Conservation (phyloP, 805 yeast genomes). For the Ogataea allantospora region DNA sequence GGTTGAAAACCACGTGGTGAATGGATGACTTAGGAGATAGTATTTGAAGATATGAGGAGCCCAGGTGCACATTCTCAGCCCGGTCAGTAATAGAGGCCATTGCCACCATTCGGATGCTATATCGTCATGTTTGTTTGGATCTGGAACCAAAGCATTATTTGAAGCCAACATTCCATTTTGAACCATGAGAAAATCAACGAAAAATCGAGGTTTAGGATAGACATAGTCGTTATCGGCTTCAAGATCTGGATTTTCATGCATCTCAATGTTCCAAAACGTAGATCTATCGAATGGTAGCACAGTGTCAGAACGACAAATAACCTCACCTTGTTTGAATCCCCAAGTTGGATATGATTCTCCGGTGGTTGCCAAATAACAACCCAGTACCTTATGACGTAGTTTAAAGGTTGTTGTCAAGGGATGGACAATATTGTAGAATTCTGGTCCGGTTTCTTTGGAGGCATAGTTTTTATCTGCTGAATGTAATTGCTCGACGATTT, state of each 20-base stretch:
- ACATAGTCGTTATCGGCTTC: conserved; percentile 32
- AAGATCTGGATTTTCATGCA: conserved; percentile 54
- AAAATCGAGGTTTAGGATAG: conserved; percentile 53
- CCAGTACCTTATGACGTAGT: conserved; percentile 61
- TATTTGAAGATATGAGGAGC: conserved; percentile 51
- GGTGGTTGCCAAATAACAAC: conserved; percentile 83
- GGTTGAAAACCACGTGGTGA: conserved; percentile 61
- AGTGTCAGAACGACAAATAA: conserved; percentile 59
- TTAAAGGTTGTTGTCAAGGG: conserved; percentile 85
- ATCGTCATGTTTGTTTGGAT: conserved; percentile 64
- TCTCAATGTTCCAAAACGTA: conserved; percentile 82
- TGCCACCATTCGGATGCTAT: conserved; percentile 80
- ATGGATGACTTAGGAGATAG: conserved; percentile 66
- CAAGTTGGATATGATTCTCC: conserved; percentile 85
- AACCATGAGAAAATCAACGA: conserved; percentile 66
- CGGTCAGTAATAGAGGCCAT: conserved; percentile 71
- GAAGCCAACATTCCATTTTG: conserved; percentile 83
- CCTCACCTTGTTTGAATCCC: conserved; percentile 98
- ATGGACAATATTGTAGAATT: conserved; percentile 55
- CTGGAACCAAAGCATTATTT: conserved; percentile 79
- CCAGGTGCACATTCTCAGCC: conserved; percentile 81
- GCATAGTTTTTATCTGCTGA: conserved; percentile 31
- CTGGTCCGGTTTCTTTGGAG: conserved; percentile 30
- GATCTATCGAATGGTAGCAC: conserved; percentile 44
- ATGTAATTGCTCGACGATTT: conserved; percentile 55